Conservation (phyloP, 768 basidiomycete species). For the Trichaptum fuscoviolaceum region DNA sequence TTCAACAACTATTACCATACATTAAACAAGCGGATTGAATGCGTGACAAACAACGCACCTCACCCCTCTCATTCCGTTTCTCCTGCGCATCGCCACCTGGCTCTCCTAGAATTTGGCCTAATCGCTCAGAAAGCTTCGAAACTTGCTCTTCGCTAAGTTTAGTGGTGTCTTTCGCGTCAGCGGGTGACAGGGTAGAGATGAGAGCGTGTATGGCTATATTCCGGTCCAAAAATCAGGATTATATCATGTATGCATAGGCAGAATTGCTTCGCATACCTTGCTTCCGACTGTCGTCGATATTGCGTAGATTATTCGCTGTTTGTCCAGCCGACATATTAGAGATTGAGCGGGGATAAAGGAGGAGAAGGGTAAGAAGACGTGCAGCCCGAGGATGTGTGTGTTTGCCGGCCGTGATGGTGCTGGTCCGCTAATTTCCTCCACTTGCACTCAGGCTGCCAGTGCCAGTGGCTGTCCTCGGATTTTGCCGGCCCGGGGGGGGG, state of each 20-base stretch:
- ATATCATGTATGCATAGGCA: not conserved
- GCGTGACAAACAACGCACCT: constrained; percentile 43
- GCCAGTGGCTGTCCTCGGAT: too few relatives aligned
- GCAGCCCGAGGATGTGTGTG: not conserved
- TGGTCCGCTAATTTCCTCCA: not conserved
- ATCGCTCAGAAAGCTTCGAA: constrained; percentile 50
- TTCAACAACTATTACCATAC: constrained; percentile 49
- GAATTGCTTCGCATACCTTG: constrained; percentile 26
- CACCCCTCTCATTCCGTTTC: constrained; percentile 48
- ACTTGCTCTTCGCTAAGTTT: constrained; percentile 45
- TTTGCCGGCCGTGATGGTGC: not conserved
- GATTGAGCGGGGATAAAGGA: constrained; percentile 6
- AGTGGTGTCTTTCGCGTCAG: not conserved
- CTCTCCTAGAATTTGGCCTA: constrained; percentile 52
- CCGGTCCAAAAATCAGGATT: not conserved
- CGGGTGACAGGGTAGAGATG: constrained; percentile 31
- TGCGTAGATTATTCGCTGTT: constrained; percentile 6
- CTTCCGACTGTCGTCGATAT: constrained; percentile 27
- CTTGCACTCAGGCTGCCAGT: too few relatives aligned
- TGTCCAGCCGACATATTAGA: not conserved
- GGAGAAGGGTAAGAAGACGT: not conserved
- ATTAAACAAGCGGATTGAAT: constrained; percentile 11
- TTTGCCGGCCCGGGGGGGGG: too few relatives aligned
- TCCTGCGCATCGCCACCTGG: constrained; percentile 30
- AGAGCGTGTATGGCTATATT: constrained; percentile 35